Conservation (phyloP, 2,329 filamentous ascomycete species). For the Corniculantispora saksenae region DNA sequence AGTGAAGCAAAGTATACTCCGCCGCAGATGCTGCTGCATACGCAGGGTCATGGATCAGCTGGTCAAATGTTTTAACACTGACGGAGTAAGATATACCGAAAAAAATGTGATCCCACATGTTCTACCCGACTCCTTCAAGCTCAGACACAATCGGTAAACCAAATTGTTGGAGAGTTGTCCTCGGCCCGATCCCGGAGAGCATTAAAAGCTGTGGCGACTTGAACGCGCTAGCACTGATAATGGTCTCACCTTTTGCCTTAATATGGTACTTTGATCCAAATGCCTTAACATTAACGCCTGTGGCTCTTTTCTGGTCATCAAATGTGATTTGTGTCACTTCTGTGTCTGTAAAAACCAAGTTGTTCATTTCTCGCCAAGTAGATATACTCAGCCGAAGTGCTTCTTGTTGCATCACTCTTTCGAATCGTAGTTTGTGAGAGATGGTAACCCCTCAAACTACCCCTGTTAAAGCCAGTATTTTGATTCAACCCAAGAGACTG, state of each 20-base stretch:
- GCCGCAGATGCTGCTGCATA: background rate
- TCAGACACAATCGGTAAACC: slow-evolving; percentile 39
- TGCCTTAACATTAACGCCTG: slow-evolving; percentile 38
- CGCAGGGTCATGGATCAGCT: background rate
- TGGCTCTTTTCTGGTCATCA: slow-evolving; percentile 39
- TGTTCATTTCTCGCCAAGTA: slow-evolving; percentile 27
- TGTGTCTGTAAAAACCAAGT: slow-evolving; percentile 41
- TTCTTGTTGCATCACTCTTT: slow-evolving; percentile 26
- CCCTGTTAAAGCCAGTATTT: slow-evolving; percentile 26
- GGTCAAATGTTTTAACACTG: slow-evolving; percentile 1
- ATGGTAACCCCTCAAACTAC: slow-evolving; percentile 28
- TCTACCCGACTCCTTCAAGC: background rate
- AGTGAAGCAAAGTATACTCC: background rate
- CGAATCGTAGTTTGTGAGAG: slow-evolving; percentile 27
- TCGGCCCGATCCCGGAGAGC: slow-evolving; percentile 38
- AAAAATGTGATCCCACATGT: slow-evolving; percentile 16
- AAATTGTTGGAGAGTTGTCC: slow-evolving; percentile 32
- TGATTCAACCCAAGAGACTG: slow-evolving; percentile 29
- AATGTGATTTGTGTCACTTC: slow-evolving; percentile 50
- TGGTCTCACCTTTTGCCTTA: slow-evolving; percentile 22
- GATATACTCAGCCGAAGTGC: slow-evolving; percentile 30
- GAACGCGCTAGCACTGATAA: slow-evolving; percentile 26
- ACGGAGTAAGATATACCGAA: slow-evolving; percentile 18
- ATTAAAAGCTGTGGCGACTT: slow-evolving; percentile 40
- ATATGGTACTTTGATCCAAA: slow-evolving; percentile 23